Conservation (phyloP, 495 filamentous ascomycete genomes). For the Baudoinia panamericana region DNA sequence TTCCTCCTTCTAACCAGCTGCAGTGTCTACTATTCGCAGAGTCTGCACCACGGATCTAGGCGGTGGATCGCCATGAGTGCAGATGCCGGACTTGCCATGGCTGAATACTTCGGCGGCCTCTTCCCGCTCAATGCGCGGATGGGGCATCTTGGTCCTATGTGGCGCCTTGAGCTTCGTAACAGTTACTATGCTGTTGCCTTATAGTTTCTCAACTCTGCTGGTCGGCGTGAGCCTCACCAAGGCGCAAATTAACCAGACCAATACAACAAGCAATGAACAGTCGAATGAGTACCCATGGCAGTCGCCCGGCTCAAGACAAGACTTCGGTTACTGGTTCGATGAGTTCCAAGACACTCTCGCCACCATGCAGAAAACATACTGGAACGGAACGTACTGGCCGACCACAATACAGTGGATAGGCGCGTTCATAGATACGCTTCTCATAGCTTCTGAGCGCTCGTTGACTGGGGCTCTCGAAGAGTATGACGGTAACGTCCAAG, state of each 20-base stretch:
- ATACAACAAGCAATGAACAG: background rate
- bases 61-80: background rate
- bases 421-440: conserved; percentile 8
- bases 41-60: no score
- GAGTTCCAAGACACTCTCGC: conserved; percentile 2
- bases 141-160: background rate
- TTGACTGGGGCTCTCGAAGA: conserved; percentile 1
- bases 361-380: conserved; percentile 12
- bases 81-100: conserved; percentile 1
- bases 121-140: background rate
- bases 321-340: conserved; percentile 6
- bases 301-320: background rate
- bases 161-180: background rate
- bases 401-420: conserved; percentile 13
- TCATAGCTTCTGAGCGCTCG: conserved; percentile 7
- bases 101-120: background rate
- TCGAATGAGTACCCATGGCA: background rate
- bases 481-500: background rate
- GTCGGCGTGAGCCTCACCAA: background rate
- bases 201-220: background rate
- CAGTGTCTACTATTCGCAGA: no score
- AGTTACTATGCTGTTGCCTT: background rate
- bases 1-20: no score
- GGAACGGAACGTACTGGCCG: conserved; percentile 13
- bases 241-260: no score